Evolutionary conservation across 768 basidiomycete genomes (phyloP).

Genomic region (Kwoniella bestiolae): DNA sequence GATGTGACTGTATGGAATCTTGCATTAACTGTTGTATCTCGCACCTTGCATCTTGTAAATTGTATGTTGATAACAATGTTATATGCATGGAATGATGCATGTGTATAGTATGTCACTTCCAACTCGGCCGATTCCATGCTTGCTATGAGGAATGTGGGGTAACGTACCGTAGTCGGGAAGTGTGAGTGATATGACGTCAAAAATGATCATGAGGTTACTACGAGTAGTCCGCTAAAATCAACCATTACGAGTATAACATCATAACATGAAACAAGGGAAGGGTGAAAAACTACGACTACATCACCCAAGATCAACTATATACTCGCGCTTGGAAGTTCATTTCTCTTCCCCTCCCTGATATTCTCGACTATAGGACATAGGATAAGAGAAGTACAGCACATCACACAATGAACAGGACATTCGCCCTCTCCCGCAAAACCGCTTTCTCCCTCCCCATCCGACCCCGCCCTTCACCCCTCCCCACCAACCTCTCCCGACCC

Average conservation of each 20-base stretch:
- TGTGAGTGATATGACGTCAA: constrained; percentile 15
- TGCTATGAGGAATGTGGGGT: constrained; percentile 15
- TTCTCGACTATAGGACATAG: neutral
- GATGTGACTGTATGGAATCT: neutral
- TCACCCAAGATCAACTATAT: constrained; percentile 4
- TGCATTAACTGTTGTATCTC: constrained; percentile 2
- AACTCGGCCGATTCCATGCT: neutral
- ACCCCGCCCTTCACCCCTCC: constrained; percentile 12
- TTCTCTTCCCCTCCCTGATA: too few species aligned
- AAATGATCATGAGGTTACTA: too few species aligned
- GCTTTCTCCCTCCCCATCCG: constrained; percentile 11
- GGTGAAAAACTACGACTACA: too few species aligned
- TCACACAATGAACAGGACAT: constrained; percentile 31
- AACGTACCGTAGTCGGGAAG: neutral
- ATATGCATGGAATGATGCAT: neutral
- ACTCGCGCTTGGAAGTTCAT: too few species aligned
- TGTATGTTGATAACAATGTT: too few species aligned
- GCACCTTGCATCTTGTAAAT: neutral
- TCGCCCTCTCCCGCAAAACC: constrained; percentile 16
- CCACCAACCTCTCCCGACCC: constrained; percentile 16
- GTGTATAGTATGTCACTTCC: too few species aligned
- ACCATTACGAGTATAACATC: neutral
- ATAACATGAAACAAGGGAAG: too few species aligned
- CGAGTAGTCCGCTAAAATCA: constrained; percentile 14
- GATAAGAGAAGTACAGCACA: too few species aligned